Percentiles rank a stretch among this genome's conserved stretches.
These are phyloP conservation scores for Nannochloris sp. DNA, from an alignment of 139 green algal species.

Conservation along the genomic window DNA sequence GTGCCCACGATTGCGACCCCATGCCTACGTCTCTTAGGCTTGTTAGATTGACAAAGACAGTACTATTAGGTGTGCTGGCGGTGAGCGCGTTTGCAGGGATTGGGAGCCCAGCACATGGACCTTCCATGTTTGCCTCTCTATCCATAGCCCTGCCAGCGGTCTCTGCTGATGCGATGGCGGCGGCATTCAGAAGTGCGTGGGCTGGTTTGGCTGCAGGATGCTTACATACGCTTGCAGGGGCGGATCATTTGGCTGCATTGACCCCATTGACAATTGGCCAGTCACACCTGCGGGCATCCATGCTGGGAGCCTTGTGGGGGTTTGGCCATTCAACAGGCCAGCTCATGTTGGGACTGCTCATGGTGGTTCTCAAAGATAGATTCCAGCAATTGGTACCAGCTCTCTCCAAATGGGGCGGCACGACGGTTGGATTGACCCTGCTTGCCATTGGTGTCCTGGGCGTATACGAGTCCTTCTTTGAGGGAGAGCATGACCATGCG, in stretches of 20 bases:
- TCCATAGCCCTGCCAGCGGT: constrained; percentile 1
- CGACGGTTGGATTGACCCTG: constrained; percentile 83
- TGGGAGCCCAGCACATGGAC: background rate
- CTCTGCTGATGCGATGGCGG: constrained; percentile 7
- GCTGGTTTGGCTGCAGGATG: constrained; percentile 85
- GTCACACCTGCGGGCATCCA: constrained; percentile 49
- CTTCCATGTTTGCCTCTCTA: background rate
- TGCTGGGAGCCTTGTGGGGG: constrained; percentile 93
- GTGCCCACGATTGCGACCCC: too few species aligned
- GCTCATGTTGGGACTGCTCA: constrained; percentile 87
- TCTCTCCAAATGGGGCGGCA: constrained; percentile 58
- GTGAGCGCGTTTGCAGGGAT: too few species aligned
- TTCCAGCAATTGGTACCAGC: constrained; percentile 57
- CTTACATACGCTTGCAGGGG: constrained; percentile 90
- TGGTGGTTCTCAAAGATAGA: constrained; percentile 70
- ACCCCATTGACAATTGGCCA: constrained; percentile 91
- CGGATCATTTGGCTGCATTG: constrained; percentile 93
- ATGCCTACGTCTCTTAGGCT: too few species aligned
- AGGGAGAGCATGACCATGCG: constrained; percentile 12
- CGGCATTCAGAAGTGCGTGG: constrained; percentile 40
- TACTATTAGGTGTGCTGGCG: too few species aligned
- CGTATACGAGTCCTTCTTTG: constrained; percentile 73
- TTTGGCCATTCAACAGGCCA: constrained; percentile 94
- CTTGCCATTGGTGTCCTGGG: constrained; percentile 85
- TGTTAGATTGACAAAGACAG: too few species aligned